Base-by-base conservation (phyloP, 2,329 filamentous ascomycete species). In the Cryoendolithus antarcticus region DNA sequence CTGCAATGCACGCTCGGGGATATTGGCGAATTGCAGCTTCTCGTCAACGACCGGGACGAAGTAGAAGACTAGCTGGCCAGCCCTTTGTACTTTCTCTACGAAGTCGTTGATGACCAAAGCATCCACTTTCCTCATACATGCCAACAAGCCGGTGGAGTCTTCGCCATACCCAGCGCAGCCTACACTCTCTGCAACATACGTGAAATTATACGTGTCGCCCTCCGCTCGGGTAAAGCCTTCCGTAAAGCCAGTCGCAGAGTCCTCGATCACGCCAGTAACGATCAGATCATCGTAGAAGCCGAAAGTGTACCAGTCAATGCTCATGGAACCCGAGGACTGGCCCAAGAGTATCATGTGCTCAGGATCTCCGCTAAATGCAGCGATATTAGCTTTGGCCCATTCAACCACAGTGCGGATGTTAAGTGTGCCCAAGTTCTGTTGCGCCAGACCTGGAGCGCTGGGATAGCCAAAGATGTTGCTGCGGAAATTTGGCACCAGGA, bases 361-460 rank as follows among this genome's bases (percentile, higher is more conserved):
- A 1, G 60, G 58, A 42, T 65, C 51, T 1, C 77, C 77, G 1
- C 75, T 76, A 56, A 82, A 77, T 4, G 56, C 59, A 7, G 54
- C 65, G 37, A 77, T 71, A 53, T 79, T 78, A 19, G 66, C 60
- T 44, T 65, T 62, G 19, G 80, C 67, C 77, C 77, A 82, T 39
- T 65, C 57, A 21, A 81, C 61, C 9, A 73, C 62, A 13, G 69
- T 50, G 43, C 69, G 65, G 57, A 81, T 77, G 51, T 82, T 78
- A 46, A 68, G 66, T 44, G 82, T 59, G 1, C 80, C 80, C 12
- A 80, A 57, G 49, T 85, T 86, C 6, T 38, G 35, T 9, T 42
- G 35, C n/a, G 30, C 28, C 7, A 41, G 21, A 6, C 32, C 40
- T 13, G 35, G 35, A 8, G 40, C 36, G 10, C 37, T 38, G 1